A percentile compares a stretch with the other conserved stretches of the same genome.
These are phyloP conservation scores for Lodderomyces elongisporus DNA, from an alignment of 1,139 yeast genomes.

Conservation along the genomic window DNA sequence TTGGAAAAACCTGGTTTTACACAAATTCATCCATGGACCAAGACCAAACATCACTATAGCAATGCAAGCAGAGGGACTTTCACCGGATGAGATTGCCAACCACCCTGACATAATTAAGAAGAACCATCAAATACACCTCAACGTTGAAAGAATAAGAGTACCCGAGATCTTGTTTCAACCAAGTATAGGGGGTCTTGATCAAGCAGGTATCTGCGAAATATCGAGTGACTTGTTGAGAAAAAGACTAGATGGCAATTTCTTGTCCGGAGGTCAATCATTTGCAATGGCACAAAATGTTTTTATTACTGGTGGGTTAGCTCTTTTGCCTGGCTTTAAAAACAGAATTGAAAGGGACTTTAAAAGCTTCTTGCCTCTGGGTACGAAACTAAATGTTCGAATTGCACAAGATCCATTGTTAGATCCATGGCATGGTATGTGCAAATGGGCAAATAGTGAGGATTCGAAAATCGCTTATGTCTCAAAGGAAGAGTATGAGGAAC, in stretches of 20 bases:
- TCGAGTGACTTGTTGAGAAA: slow-evolving; percentile 62
- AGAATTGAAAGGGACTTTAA: slow-evolving; percentile 66
- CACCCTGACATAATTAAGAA: slow-evolving; percentile 42
- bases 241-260: slow-evolving; percentile 50
- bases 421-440: slow-evolving; percentile 93
- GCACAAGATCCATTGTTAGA: slow-evolving; percentile 71
- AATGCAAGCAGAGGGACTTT: slow-evolving; percentile 41
- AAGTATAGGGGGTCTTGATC: slow-evolving; percentile 91
- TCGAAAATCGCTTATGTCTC: slow-evolving; percentile 52
- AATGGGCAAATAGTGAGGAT: slow-evolving; percentile 55
- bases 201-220: slow-evolving; percentile 83
- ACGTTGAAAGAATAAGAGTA: slow-evolving; percentile 84
- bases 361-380: slow-evolving; percentile 64
- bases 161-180: slow-evolving; percentile 95
- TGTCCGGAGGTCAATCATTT: slow-evolving; percentile 51
- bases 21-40: slow-evolving; percentile 86
- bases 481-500: slow-evolving; percentile 73
- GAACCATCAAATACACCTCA: slow-evolving; percentile 80
- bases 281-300: slow-evolving; percentile 59
- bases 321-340: slow-evolving; percentile 58
- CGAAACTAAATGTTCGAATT: slow-evolving; percentile 54
- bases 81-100: slow-evolving; percentile 39
- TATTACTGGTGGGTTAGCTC: slow-evolving; percentile 81
- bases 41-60: slow-evolving; percentile 49
- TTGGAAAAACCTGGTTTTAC: slow-evolving; percentile 77